phyloP scores from a whole-genome alignment of 1,284 basidiomycete genomes.

The Kalmanozyma brasiliensis region DNA sequence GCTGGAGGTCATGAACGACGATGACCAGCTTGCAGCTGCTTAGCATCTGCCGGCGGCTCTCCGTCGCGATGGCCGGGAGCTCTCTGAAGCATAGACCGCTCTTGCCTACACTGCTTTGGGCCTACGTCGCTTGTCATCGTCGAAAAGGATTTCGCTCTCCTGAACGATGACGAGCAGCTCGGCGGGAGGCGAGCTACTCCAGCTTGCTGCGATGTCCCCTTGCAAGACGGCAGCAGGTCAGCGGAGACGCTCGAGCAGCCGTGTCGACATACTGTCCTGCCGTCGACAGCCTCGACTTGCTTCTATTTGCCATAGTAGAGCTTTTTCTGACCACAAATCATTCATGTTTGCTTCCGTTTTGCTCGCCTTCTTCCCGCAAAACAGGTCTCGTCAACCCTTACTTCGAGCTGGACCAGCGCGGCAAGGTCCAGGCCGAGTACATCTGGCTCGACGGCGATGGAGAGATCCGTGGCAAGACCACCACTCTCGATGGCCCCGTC shows the following conservation, averaged over 20 bases:
- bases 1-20: neutral
- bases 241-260: no score
- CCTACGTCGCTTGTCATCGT: no score
- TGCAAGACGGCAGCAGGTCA: neutral
- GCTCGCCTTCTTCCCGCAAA: slow-evolving; percentile 2
- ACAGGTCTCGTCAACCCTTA: slow-evolving; percentile 57
- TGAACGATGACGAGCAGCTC: no score
- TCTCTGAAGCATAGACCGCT: no score
- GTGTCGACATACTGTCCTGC: neutral
- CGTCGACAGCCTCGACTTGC: neutral
- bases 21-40: neutral
- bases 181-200: no score
- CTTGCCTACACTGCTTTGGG: no score
- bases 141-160: no score
- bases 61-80: neutral
- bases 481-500: slow-evolving; percentile 81
- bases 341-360: neutral
- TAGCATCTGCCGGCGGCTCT: neutral
- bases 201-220: neutral
- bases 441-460: slow-evolving; percentile 71
- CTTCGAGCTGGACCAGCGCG: slow-evolving; percentile 61
- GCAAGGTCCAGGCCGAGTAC: slow-evolving; percentile 67
- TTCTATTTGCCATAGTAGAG: neutral
- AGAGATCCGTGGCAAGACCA: slow-evolving; percentile 66
- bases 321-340: slow-evolving; percentile 2